Conservation (phyloP, 805 yeast genomes). For the Zygosaccharomyces kombuchaensis region DNA sequence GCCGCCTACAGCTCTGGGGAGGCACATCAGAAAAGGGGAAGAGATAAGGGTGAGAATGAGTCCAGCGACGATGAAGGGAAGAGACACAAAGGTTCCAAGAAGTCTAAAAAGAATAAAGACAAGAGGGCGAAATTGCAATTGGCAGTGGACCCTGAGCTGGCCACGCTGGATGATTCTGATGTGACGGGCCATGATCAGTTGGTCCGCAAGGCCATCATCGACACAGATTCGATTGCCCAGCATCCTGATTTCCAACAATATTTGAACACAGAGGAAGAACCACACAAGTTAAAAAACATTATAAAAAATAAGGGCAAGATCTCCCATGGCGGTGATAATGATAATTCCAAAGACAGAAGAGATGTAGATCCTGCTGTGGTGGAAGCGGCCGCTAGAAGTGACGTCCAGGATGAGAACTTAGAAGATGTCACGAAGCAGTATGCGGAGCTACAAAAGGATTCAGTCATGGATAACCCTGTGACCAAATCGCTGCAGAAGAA, state of each 20-base stretch:
- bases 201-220: constrained; percentile 66
- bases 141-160: constrained; percentile 57
- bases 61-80: constrained; percentile 9
- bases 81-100: constrained; percentile 11
- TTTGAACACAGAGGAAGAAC: constrained; percentile 30
- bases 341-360: constrained; percentile 9
- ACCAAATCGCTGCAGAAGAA: constrained; percentile 12
- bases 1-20: constrained; percentile 30
- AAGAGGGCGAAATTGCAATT: constrained; percentile 22
- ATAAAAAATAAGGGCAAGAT: constrained; percentile 12
- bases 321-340: constrained; percentile 7
- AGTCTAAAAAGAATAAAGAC: constrained; percentile 18
- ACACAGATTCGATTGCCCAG: constrained; percentile 59
- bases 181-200: constrained; percentile 55
- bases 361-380: constrained; percentile 10
- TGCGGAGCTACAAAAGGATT: constrained; percentile 17
- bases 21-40: constrained; percentile 13
- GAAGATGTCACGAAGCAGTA: constrained; percentile 15
- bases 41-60: constrained; percentile 10
- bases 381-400: constrained; percentile 9
- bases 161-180: constrained; percentile 42
- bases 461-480: constrained; percentile 12
- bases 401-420: constrained; percentile 14
- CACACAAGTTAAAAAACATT: constrained; percentile 10
- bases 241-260: constrained; percentile 38